Evolutionary conservation across 495 filamentous ascomycete species (phyloP), one percentile per base, ranked within the genome.

Genomic region (Clohesyomyces aquaticus): DNA sequence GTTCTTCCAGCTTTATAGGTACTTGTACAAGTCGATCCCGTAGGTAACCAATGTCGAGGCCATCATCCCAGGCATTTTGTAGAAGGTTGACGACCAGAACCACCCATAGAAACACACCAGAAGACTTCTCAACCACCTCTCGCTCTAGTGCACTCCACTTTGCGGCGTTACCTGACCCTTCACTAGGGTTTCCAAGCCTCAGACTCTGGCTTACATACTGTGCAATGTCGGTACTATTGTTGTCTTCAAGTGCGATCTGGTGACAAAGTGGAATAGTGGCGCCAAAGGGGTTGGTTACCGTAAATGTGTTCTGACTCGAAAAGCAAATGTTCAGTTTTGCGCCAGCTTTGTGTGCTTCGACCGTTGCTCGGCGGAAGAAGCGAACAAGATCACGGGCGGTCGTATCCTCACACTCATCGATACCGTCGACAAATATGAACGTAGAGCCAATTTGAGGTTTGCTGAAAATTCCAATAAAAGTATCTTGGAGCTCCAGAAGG

Each of bases 51-150:
- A 47, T n/a, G n/a, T 47, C 43, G 8, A 6, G 8, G 14, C 43
- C 43, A 6, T 47, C 43, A 18, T 47, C 16, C 43, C 14, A 22
- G 21, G 8, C 16, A 18, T 22, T 47, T 18, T 22, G 43, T 22
- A 47, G 19, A 22, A 22, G 43, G 6, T 47, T 47, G 16, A 47
- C n/a, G 16, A 47, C 43, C 4, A 47, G 21, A n/a, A 22, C 21
- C 16, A 47, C 43, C 43, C 43, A 47, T n/a, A 47, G n/a, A 47
- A 47, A 47, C 16, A 47, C 21, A n/a, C 43, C 43, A 47, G 43
- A 47, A 6, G 43, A 6, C 19, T 47, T 47, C 6, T 47, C 43
- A 6, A 18, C 21, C 4, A 47, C 21, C 8, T 6, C 14, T 18
- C 19, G 4, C 43, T 47, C 16, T n/a, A 47, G 19, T 9, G 14